Conservation (phyloP, 306 rosid genomes). For the Malus asiatica region DNA sequence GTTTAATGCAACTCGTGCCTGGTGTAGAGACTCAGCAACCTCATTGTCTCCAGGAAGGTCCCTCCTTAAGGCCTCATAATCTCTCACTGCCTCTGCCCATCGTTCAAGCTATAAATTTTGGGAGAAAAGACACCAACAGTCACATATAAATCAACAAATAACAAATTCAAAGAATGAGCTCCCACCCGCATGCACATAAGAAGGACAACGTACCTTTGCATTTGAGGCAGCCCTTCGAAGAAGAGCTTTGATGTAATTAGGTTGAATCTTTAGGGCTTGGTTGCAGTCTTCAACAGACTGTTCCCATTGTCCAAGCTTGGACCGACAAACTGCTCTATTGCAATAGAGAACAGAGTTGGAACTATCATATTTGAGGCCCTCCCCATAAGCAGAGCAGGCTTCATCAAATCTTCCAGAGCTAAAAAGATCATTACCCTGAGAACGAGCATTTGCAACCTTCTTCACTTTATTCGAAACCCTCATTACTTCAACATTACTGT, state of each 20-base stretch:
- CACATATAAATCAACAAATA: conserved; percentile 3
- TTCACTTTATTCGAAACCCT: conserved; percentile 52
- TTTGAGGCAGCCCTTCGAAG: conserved; percentile 76
- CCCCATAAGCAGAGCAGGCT: conserved; percentile 88
- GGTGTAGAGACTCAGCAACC: conserved; percentile 63
- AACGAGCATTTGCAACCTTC: conserved; percentile 75
- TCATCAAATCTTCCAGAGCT: conserved; percentile 61
- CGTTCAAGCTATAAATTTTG: conserved; percentile 59
- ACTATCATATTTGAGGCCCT: conserved; percentile 71
- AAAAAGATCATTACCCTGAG: conserved; percentile 69
- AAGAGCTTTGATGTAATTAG: conserved; percentile 80
- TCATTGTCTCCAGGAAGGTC: conserved; percentile 70
- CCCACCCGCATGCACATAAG: background rate
- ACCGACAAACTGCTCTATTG: conserved; percentile 93
- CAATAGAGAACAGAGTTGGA: conserved; percentile 64
- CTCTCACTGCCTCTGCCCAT: conserved; percentile 82
- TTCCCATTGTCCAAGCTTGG: conserved; percentile 87
- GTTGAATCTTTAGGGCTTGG: conserved; percentile 72
- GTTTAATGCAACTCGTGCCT: conserved; percentile 55
- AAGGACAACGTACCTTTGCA: conserved; percentile 46
- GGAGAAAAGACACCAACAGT: conserved; percentile 2
- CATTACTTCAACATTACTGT: conserved; percentile 44
- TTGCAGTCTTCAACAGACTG: conserved; percentile 78
- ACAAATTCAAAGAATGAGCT: background rate
- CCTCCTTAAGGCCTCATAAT: conserved; percentile 59